These are phyloP conservation scores for Trichoderma arundinaceum DNA, from an alignment of 2,329 filamentous ascomycete species.

Conservation along the genomic window DNA sequence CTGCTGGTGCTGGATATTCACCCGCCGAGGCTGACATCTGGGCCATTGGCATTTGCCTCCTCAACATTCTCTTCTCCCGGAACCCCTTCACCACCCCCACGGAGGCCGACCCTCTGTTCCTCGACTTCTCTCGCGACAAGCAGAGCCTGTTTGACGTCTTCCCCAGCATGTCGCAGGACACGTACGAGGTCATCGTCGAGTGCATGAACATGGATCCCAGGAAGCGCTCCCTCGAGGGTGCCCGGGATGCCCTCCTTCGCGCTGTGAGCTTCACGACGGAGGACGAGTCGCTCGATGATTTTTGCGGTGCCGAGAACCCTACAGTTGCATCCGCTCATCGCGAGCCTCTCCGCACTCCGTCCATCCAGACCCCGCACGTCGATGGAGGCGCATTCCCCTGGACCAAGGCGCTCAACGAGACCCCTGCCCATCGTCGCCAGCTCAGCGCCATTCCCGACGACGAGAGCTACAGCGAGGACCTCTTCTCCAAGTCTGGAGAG, in stretches of 20 bases:
- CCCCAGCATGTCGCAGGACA: slow-evolving; percentile 97
- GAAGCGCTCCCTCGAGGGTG: slow-evolving; percentile 80
- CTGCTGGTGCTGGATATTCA: slow-evolving; percentile 83
- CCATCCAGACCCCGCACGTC: slow-evolving; percentile 84
- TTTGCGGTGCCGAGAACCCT: slow-evolving; percentile 82
- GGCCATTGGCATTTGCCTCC: slow-evolving; percentile 94
- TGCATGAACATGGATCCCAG: slow-evolving; percentile 90
- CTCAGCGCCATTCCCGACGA: slow-evolving; percentile 85
- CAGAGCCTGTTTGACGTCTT: slow-evolving; percentile 98
- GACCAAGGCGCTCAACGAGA: slow-evolving; percentile 86
- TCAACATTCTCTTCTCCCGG: slow-evolving; percentile 95
- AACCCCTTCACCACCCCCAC: slow-evolving; percentile 95
- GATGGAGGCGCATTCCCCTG: slow-evolving; percentile 89
- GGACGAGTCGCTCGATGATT: slow-evolving; percentile 90
- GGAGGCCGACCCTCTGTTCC: slow-evolving; percentile 87
- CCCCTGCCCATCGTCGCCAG: slow-evolving; percentile 68
- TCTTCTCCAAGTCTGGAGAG: slow-evolving; percentile 80
- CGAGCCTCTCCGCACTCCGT: slow-evolving; percentile 93
- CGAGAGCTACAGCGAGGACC: slow-evolving; percentile 79
- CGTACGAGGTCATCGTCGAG: slow-evolving; percentile 89
- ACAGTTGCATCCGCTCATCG: slow-evolving; percentile 85
- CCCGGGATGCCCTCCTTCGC: slow-evolving; percentile 77
- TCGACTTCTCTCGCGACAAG: slow-evolving; percentile 91
- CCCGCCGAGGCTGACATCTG: slow-evolving; percentile 94
- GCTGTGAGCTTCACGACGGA: slow-evolving; percentile 91